Base-by-base conservation (phyloP, 2,329 filamentous ascomycete genomes). In the Clathrospora elynae region DNA sequence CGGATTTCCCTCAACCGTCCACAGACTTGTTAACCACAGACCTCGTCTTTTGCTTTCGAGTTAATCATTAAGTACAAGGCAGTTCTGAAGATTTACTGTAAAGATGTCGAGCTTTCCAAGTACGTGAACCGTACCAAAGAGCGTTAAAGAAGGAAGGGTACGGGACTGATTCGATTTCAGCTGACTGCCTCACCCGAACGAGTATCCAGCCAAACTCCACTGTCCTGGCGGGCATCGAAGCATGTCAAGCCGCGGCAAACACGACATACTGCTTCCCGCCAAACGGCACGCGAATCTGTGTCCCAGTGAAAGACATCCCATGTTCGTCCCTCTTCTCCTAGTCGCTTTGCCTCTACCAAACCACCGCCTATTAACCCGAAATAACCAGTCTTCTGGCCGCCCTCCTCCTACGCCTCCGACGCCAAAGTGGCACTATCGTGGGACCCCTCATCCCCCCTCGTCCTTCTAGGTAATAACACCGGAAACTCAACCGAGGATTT, bases 221-320 rank as follows among this genome's bases (percentile, higher is more conserved):
- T 13, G 14, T 38, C n/a, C 17, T 37, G 14, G 5, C 39, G 14
- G 13, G 10, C 20, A 51, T 55, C 25, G 8, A 24, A 42, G 31
- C 22, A 30, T 58, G 55, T 24, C 54, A 60, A 42, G 14, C 14
- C 19, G 42, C 29, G 16, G 44, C 44, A 8, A 38, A 45, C 4
- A 50, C 46, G n/a, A 34, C 49, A 13, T 55, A 46, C 33, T 60
- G 55, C 45, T 60, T 39, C 35, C 55, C 57, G 3, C 53, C 45
- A 1, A 57, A 58, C 16, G 47, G 51, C 22, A 53, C 49, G 3
- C 41, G 53, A 6, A 51, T 60, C 29, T 58, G 55, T 38, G 18
- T 18, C 10, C 35, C 37, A 18, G 13, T 24, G 12, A 4, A 24
- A 25, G 23, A 39, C 2, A 38, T 47, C 4, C 42, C 37, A 25